Percentiles rank a stretch among this genome's conserved stretches.
Evolutionary conservation across 2,329 filamentous ascomycete species (phyloP).

Genomic region (Emydomyces testavorans): DNA sequence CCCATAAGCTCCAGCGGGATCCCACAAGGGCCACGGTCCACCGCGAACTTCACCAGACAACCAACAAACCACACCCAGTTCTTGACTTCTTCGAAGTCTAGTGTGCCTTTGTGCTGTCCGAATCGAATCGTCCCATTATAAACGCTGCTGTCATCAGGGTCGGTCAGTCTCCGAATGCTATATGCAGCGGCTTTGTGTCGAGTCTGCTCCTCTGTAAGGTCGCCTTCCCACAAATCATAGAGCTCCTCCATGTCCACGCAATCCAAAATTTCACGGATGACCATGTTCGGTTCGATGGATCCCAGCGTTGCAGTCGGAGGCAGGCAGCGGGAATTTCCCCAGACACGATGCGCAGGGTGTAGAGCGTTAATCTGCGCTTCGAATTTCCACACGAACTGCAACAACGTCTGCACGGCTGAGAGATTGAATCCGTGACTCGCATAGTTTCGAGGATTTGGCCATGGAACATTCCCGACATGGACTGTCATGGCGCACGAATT

Average conservation of each 20-base stretch:
- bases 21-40: slow-evolving; percentile 10
- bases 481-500: slow-evolving; percentile 20
- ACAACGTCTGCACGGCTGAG: slow-evolving; percentile 20
- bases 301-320: slow-evolving; percentile 8
- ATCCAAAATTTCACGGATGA: slow-evolving; percentile 6
- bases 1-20: not conserved
- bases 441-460: slow-evolving; percentile 8
- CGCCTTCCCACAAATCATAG: slow-evolving; percentile 13
- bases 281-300: not conserved
- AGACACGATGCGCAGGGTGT: slow-evolving; percentile 17
- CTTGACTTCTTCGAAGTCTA: slow-evolving; percentile 18
- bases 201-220: not conserved
- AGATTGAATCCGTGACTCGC: slow-evolving; percentile 11
- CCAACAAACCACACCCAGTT: slow-evolving; percentile 22
- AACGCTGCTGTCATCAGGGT: not conserved
- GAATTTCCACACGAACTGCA: slow-evolving; percentile 19
- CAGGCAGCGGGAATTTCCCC: not conserved
- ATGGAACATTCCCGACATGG: slow-evolving; percentile 19
- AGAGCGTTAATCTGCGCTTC: slow-evolving; percentile 21
- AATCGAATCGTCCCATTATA: slow-evolving; percentile 22
- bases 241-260: slow-evolving; percentile 11
- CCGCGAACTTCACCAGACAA: slow-evolving; percentile 14
- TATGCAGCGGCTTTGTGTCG: not conserved
- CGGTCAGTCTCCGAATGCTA: slow-evolving; percentile 10
- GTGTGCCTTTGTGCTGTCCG: slow-evolving; percentile 22